Percentiles rank a stretch among this genome's conserved stretches.
Evolutionary conservation across 768 basidiomycete species (phyloP).

Genomic region (Agrocybe praecox): DNA sequence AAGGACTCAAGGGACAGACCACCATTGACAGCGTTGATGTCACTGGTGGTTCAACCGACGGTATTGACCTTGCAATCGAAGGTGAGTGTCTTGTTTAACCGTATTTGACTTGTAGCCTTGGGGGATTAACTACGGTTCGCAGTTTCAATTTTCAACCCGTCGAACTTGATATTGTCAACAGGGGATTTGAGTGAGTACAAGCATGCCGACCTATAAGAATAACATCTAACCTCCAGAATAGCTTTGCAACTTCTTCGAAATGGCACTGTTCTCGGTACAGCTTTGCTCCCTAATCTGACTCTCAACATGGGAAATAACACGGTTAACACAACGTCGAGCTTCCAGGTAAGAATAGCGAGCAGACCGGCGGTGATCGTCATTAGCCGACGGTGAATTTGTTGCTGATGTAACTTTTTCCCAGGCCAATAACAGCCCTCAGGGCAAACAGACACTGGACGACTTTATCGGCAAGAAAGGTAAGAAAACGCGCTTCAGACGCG

Average conservation of each 20-base stretch:
- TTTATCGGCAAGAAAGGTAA: constrained; percentile 65
- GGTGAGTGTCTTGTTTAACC: constrained; percentile 34
- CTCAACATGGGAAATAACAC: constrained; percentile 64
- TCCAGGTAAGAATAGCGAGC: constrained; percentile 40
- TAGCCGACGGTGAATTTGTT: not conserved
- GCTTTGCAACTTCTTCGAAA: constrained; percentile 59
- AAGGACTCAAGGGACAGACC: constrained; percentile 59
- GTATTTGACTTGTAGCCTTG: constrained; percentile 1
- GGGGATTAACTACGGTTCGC: no score
- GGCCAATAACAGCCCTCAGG: constrained; percentile 64
- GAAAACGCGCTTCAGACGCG: not conserved
- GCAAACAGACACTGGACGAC: constrained; percentile 63
- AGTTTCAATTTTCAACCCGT: constrained; percentile 72
- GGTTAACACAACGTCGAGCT: constrained; percentile 48
- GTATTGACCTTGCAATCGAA: constrained; percentile 59
- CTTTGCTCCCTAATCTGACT: constrained; percentile 60
- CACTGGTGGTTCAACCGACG: constrained; percentile 59
- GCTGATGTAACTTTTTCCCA: constrained; percentile 23
- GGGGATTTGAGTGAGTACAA: constrained; percentile 62
- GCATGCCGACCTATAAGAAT: not conserved
- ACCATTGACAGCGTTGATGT: constrained; percentile 66
- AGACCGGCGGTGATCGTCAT: not conserved
- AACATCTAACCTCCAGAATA: constrained; percentile 19
- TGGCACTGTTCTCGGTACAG: constrained; percentile 57
- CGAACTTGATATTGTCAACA: constrained; percentile 59